Evolutionary conservation across 805 yeast species (phyloP).

Genomic region (Saccharomycopsis fermentans): DNA sequence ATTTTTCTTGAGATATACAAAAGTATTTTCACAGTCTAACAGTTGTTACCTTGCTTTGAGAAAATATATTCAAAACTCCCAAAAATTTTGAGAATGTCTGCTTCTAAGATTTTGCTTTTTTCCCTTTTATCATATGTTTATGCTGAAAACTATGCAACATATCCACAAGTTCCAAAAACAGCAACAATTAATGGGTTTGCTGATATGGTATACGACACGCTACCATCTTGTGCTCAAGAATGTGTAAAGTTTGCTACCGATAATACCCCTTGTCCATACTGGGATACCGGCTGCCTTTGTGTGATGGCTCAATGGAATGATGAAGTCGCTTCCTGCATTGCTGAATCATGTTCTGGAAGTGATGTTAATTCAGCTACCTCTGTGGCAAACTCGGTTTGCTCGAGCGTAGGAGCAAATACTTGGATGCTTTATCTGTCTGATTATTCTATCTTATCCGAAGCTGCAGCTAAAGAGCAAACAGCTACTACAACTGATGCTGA

Average conservation of each 20-base stretch:
- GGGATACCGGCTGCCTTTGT: slow-evolving; percentile 44
- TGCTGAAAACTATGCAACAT: slow-evolving; percentile 32
- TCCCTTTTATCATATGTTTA: slow-evolving; percentile 7
- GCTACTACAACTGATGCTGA: neutral
- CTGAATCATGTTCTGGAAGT: slow-evolving; percentile 28
- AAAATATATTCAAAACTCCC: neutral
- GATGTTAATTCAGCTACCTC: slow-evolving; percentile 32
- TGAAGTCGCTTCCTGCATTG: slow-evolving; percentile 34
- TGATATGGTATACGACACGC: slow-evolving; percentile 30
- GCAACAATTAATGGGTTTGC: slow-evolving; percentile 41
- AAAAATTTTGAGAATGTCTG: neutral
- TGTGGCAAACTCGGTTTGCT: slow-evolving; percentile 34
- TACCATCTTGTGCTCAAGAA: slow-evolving; percentile 34
- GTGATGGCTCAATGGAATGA: slow-evolving; percentile 40
- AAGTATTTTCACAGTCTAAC: no score
- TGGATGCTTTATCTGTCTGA: slow-evolving; percentile 25
- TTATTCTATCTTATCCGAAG: neutral
- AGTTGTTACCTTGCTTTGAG: no score
- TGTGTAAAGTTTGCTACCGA: slow-evolving; percentile 31
- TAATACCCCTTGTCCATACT: slow-evolving; percentile 42
- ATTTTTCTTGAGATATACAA: no score
- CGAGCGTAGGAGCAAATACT: slow-evolving; percentile 31
- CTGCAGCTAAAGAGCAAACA: neutral
- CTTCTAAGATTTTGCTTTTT: neutral
- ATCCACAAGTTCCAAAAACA: slow-evolving; percentile 37